phyloP scores from a whole-genome alignment of 495 filamentous ascomycete species.

The Aspergillus kassunensis region DNA sequence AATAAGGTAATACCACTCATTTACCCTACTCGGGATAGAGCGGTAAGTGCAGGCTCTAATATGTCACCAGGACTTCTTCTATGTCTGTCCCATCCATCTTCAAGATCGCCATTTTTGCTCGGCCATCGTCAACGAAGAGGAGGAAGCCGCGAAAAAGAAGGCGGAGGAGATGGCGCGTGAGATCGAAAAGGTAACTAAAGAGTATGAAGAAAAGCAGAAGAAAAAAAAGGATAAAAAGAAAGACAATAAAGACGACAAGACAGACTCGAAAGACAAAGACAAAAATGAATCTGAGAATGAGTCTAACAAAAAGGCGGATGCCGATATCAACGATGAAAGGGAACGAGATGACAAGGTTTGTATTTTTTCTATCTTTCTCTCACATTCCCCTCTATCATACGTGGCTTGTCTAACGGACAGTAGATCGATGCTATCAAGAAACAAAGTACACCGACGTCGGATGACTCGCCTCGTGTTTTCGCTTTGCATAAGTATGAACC shows the following conservation, averaged over 20 bases:
- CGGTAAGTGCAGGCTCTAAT: neutral
- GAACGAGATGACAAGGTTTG: constrained; percentile 54
- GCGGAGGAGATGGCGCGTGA: constrained; percentile 67
- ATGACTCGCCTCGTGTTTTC: constrained; percentile 69
- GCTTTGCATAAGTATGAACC: constrained; percentile 71
- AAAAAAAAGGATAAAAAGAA: constrained; percentile 45
- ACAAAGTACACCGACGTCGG: constrained; percentile 21
- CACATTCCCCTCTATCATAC: neutral
- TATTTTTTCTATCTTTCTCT: neutral
- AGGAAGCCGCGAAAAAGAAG: constrained; percentile 60
- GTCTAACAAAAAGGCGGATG: constrained; percentile 41
- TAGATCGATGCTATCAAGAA: constrained; percentile 41
- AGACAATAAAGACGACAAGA: constrained; percentile 37
- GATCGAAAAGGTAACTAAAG: constrained; percentile 67
- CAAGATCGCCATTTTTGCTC: constrained; percentile 79
- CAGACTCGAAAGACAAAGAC: constrained; percentile 42
- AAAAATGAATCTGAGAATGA: constrained; percentile 44
- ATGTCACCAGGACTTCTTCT: constrained; percentile 96
- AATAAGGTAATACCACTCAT: constrained; percentile 84
- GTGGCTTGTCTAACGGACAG: neutral
- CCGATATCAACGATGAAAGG: constrained; percentile 43
- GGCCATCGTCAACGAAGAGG: constrained; percentile 73
- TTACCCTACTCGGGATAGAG: too few relatives aligned
- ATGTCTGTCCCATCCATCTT: constrained; percentile 78
- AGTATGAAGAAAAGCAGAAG: constrained; percentile 42